These are phyloP conservation scores for Fusarium sp. DNA, from an alignment of 2,329 filamentous ascomycete species.

Conservation along the genomic window DNA sequence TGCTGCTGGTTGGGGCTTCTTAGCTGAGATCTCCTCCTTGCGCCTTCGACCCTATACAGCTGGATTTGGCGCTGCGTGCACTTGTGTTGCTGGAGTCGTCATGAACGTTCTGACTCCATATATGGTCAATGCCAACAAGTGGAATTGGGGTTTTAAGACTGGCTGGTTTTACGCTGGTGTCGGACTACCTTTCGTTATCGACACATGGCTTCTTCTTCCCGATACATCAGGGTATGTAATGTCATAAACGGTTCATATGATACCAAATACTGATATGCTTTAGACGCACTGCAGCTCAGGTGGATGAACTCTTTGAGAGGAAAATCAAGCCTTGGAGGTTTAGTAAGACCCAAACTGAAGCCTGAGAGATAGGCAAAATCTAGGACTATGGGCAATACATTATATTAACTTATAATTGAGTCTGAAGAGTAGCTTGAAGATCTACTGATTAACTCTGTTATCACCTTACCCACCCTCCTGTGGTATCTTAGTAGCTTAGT, in stretches of 20 bases:
- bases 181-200: slow-evolving; percentile 42
- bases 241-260: background rate
- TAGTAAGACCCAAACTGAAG: background rate
- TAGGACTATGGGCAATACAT: no score
- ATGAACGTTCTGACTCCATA: slow-evolving; percentile 49
- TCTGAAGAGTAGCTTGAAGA: no score
- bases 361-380: no score
- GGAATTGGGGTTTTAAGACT: slow-evolving; percentile 51
- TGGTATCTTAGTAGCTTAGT: no score
- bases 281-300: background rate
- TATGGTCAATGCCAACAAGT: slow-evolving; percentile 51
- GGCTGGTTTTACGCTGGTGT: slow-evolving; percentile 50
- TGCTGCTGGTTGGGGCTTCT: slow-evolving; percentile 48
- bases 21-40: slow-evolving; percentile 54
- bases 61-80: slow-evolving; percentile 45
- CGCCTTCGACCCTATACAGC: slow-evolving; percentile 52
- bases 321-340: background rate
- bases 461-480: no score
- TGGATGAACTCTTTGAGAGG: background rate
- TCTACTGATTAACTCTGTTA: no score
- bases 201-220: slow-evolving; percentile 49
- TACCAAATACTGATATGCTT: background rate
- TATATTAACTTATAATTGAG: no score
- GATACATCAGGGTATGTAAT: slow-evolving; percentile 46
- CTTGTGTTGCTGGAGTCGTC: slow-evolving; percentile 43